Percentiles rank a stretch among this genome's conserved stretches.
phyloP scores from a whole-genome alignment of 495 filamentous ascomycete genomes.

The Aspergillus ellipticus region DNA sequence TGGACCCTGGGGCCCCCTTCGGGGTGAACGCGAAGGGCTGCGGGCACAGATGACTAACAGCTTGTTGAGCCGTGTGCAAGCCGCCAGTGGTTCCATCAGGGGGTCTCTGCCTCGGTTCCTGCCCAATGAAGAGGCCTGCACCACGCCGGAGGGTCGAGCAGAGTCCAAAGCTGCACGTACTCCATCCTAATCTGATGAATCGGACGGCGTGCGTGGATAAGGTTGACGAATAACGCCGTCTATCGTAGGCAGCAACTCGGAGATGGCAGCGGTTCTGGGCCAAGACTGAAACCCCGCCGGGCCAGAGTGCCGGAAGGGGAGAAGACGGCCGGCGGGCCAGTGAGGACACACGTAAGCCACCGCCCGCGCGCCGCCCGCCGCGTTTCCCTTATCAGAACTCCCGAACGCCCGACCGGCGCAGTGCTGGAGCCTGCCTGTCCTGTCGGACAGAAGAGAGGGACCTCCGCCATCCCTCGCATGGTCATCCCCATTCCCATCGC shows the following conservation, averaged over 20 bases:
- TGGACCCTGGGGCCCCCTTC: background rate
- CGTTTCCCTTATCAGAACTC: background rate
- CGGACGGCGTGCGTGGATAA: too few species aligned
- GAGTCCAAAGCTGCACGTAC: background rate
- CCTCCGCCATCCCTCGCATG: background rate
- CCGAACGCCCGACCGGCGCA: background rate
- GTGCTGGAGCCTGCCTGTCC: background rate
- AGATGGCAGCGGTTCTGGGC: background rate
- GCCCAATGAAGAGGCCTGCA: background rate
- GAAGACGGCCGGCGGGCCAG: conserved; percentile 1
- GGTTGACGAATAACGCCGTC: background rate
- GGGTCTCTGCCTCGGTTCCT: background rate
- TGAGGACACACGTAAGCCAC: conserved; percentile 6
- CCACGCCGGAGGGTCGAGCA: too few species aligned
- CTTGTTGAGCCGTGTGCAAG: too few species aligned
- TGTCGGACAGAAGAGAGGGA: too few species aligned
- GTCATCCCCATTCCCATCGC: too few species aligned
- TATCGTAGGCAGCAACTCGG: background rate
- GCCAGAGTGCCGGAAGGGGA: background rate
- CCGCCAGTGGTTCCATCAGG: too few species aligned
- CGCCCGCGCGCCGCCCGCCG: background rate
- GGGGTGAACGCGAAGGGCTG: background rate
- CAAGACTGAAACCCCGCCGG: background rate
- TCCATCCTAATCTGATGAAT: too few species aligned
- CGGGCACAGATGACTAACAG: background rate